These are phyloP conservation scores for Asterophora lycoperdoides DNA, from an alignment of 768 basidiomycete genomes.

Conservation along the genomic window DNA sequence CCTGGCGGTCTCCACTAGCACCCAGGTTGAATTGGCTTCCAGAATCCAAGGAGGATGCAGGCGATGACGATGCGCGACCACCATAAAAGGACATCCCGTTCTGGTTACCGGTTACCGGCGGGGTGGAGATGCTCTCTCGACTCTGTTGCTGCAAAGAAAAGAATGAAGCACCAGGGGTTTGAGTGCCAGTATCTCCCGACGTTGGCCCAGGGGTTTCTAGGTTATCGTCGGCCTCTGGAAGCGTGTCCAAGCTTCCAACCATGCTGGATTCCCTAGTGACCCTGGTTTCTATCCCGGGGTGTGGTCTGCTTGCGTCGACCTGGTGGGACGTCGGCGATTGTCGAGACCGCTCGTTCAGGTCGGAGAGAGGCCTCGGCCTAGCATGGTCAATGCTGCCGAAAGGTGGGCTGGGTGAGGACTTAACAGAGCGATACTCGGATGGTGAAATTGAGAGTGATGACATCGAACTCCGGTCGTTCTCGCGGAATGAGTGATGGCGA, in stretches of 20 bases:
- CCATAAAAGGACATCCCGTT: slow-evolving; percentile 39
- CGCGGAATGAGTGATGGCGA: slow-evolving; percentile 42
- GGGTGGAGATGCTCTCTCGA: slow-evolving; percentile 40
- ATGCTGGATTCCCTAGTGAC: slow-evolving; percentile 44
- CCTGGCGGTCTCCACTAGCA: slow-evolving; percentile 40
- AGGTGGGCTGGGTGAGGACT: slow-evolving; percentile 67
- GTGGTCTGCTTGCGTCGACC: slow-evolving; percentile 41
- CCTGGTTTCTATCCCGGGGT: slow-evolving; percentile 34
- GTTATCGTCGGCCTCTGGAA: slow-evolving; percentile 52
- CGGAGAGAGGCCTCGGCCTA: slow-evolving; percentile 33
- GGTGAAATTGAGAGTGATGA: slow-evolving; percentile 59
- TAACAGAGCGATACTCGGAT: slow-evolving; percentile 61
- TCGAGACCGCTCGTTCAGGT: slow-evolving; percentile 33
- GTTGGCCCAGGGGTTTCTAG: slow-evolving; percentile 33
- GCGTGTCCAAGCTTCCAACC: slow-evolving; percentile 45
- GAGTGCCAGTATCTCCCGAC: slow-evolving; percentile 17
- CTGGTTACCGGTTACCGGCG: slow-evolving; percentile 38
- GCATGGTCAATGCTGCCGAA: slow-evolving; percentile 31
- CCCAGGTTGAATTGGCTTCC: slow-evolving; percentile 56
- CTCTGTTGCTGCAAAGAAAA: slow-evolving; percentile 36
- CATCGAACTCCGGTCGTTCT: slow-evolving; percentile 45
- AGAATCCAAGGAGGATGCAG: slow-evolving; percentile 75
- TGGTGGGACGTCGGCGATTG: slow-evolving; percentile 46
- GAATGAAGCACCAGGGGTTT: slow-evolving; percentile 27
- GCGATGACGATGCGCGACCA: slow-evolving; percentile 61